phyloP scores from a whole-genome alignment of 73 alveolate species.

The Paramecium primaurelia region DNA sequence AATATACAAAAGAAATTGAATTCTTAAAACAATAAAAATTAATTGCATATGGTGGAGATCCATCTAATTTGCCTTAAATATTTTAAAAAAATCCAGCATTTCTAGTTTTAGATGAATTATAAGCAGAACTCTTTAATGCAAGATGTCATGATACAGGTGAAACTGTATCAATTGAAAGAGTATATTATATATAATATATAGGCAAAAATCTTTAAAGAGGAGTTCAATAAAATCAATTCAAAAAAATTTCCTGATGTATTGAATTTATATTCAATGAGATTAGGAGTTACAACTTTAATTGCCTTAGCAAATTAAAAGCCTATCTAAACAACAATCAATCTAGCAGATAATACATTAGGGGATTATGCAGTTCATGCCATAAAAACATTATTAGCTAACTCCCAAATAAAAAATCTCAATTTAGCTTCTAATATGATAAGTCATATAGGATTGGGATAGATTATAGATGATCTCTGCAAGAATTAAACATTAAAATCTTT shows the following conservation, averaged over 20 bases:
- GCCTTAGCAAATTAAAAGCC: conserved; percentile 81
- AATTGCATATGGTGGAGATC: conserved; percentile 40
- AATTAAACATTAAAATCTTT: conserved; percentile 79
- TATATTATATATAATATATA: conserved; percentile 54
- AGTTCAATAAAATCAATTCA: conserved; percentile 80
- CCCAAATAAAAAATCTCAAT: conserved; percentile 73
- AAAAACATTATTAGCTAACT: conserved; percentile 79
- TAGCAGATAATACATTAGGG: conserved; percentile 93
- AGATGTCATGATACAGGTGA: conserved; percentile 95
- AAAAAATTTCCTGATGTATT: conserved; percentile 79
- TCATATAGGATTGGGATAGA: conserved; percentile 93
- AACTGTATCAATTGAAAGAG: conserved; percentile 52
- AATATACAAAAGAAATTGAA: conserved; percentile 7
- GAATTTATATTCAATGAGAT: conserved; percentile 85
- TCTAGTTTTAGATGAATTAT: conserved; percentile 75
- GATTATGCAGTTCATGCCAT: conserved; percentile 97
- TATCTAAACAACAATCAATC: conserved; percentile 74
- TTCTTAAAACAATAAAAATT: background rate
- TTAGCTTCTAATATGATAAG: conserved; percentile 96
- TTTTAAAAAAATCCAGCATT: conserved; percentile 69
- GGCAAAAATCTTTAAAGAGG: conserved; percentile 95
- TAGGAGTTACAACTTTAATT: conserved; percentile 90
- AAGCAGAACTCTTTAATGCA: conserved; percentile 83
- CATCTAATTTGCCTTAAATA: conserved; percentile 6
- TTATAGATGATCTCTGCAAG: conserved; percentile 89